These are phyloP conservation scores for Fraxinus dipetala DNA, from an alignment of 305 asterid genomes.

Conservation along the genomic window DNA sequence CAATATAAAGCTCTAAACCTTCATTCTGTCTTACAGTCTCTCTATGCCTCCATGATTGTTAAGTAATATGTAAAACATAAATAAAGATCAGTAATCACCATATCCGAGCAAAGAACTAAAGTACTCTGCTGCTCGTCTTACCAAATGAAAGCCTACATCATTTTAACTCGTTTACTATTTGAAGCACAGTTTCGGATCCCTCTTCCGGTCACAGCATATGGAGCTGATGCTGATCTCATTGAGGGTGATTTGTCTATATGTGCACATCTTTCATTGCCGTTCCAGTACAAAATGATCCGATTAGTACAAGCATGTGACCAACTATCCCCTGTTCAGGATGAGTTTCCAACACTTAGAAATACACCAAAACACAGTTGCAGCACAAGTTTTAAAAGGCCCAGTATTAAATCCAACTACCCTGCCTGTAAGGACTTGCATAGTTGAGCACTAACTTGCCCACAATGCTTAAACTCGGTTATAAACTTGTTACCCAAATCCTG, in stretches of 20 bases:
- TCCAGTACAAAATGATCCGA: conserved; percentile 79
- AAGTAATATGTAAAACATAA: neutral
- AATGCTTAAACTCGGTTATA: neutral
- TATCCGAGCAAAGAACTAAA: neutral
- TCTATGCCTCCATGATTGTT: neutral
- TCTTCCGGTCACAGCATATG: conserved; percentile 69
- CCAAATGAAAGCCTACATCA: conserved; percentile 43
- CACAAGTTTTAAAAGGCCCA: conserved; percentile 6
- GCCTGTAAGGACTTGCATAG: neutral
- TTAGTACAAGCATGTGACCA: conserved; percentile 97
- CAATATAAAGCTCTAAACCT: neutral
- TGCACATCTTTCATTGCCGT: conserved; percentile 76
- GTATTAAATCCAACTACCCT: neutral
- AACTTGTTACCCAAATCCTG: neutral
- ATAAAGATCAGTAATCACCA: neutral
- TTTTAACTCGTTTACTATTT: conserved; percentile 61
- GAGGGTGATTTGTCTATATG: conserved; percentile 89
- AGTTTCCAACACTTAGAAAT: conserved; percentile 21
- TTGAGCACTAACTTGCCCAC: neutral
- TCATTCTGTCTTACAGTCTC: neutral
- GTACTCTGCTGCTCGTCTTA: conserved; percentile 10
- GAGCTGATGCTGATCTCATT: conserved; percentile 66
- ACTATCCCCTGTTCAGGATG: conserved; percentile 73
- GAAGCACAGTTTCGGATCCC: conserved; percentile 75
- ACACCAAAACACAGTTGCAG: neutral